phyloP scores from a whole-genome alignment of 805 yeast genomes.

The Cyberlindnera suaveolens region DNA sequence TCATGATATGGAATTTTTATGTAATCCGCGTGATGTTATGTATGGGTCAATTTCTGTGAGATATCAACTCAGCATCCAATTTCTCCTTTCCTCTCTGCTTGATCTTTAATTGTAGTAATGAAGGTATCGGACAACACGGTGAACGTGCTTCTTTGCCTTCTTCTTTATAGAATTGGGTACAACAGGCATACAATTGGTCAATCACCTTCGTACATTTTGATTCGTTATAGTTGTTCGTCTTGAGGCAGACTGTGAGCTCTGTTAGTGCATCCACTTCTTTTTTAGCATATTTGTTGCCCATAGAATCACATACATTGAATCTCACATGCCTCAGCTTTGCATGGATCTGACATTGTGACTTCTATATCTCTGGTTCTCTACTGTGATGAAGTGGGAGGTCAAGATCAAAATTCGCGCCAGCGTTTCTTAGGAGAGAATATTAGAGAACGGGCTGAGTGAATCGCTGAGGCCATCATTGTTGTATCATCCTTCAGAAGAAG shows the following conservation, averaged over 20 bases:
- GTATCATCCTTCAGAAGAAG: no score
- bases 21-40: background rate
- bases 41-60: constrained; percentile 5
- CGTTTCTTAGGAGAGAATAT: no score
- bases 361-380: no score
- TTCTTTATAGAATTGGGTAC: constrained; percentile 55
- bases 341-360: constrained; percentile 32
- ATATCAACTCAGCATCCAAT: constrained; percentile 50
- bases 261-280: background rate
- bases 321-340: constrained; percentile 77
- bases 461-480: no score
- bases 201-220: constrained; percentile 64
- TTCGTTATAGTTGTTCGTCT: constrained; percentile 59
- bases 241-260: constrained; percentile 49
- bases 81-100: constrained; percentile 53
- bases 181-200: constrained; percentile 69
- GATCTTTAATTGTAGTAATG: constrained; percentile 54
- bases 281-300: no score
- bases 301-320: constrained; percentile 51
- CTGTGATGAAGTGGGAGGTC: no score
- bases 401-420: no score
- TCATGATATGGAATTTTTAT: no score
- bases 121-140: constrained; percentile 75
- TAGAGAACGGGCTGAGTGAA: no score
- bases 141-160: constrained; percentile 56